Conservation (phyloP, 2,329 filamentous ascomycete genomes). For the Fusarium humuli region DNA sequence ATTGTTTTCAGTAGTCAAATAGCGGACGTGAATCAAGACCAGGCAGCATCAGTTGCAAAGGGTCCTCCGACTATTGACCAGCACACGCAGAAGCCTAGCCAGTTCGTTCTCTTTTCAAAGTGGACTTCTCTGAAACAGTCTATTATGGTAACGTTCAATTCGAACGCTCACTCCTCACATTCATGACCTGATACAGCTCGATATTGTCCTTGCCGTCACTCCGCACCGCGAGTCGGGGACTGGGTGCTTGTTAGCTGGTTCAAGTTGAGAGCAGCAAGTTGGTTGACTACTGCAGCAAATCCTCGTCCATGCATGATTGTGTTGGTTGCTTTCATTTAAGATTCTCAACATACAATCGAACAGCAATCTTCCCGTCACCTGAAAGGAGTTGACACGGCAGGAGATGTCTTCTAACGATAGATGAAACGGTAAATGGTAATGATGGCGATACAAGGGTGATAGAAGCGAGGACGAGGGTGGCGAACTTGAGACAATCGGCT, state of each 20-base stretch:
- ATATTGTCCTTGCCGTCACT: not conserved
- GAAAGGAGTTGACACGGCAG: not conserved
- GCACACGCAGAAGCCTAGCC: not conserved
- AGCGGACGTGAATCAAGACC: not conserved
- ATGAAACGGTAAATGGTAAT: not conserved
- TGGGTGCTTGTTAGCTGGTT: not conserved
- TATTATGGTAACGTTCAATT: not conserved
- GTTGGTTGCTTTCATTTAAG: not conserved
- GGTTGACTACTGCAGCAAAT: not conserved
- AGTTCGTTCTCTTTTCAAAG: not conserved
- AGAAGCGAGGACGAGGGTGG: fast-evolving
- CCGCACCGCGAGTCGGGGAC: not conserved
- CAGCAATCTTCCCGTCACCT: not conserved
- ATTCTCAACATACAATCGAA: not conserved
- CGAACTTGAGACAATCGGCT: not conserved
- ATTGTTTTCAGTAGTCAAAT: not conserved
- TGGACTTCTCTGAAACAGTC: not conserved
- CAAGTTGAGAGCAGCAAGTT: not conserved
- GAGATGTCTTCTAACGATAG: not conserved
- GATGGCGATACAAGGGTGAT: not conserved
- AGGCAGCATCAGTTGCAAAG: not conserved
- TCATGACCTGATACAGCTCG: not conserved
- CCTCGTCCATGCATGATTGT: not conserved
- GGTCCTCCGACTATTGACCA: not conserved
- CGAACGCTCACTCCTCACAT: not conserved